phyloP scores from a whole-genome alignment of 208 protist species.

The Crithidia expoeki region DNA sequence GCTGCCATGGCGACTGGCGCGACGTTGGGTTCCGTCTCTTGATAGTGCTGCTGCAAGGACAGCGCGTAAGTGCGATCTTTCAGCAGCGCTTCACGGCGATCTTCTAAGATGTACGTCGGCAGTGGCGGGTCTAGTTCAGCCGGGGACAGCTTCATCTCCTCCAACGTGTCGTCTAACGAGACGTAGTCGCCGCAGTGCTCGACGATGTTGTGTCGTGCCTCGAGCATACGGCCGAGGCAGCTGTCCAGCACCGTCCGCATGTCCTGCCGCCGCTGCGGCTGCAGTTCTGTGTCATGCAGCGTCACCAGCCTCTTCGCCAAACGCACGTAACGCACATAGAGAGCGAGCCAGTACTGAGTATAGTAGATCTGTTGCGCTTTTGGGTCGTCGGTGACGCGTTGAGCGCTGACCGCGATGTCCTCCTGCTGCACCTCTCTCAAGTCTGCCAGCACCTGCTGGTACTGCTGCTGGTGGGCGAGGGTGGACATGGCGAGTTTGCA shows the following conservation, averaged over 20 bases:
- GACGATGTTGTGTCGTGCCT: slow-evolving; percentile 83
- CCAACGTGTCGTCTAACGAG: slow-evolving; percentile 87
- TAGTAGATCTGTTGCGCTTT: slow-evolving; percentile 64
- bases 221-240: slow-evolving; percentile 94
- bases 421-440: slow-evolving; percentile 66
- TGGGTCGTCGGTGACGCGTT: slow-evolving; percentile 45
- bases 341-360: slow-evolving; percentile 77
- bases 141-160: slow-evolving; percentile 93
- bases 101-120: slow-evolving; percentile 90
- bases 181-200: slow-evolving; percentile 85
- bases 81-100: slow-evolving; percentile 72
- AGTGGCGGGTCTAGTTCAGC: slow-evolving; percentile 85
- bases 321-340: slow-evolving; percentile 93
- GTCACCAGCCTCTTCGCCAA: slow-evolving; percentile 79
- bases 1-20: slow-evolving; percentile 66
- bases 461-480: slow-evolving; percentile 74
- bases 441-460: slow-evolving; percentile 80
- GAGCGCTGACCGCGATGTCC: slow-evolving; percentile 52
- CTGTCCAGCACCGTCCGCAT: slow-evolving; percentile 89
- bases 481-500: slow-evolving; percentile 65
- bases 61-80: slow-evolving; percentile 75
- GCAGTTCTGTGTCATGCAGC: slow-evolving; percentile 91
- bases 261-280: slow-evolving; percentile 94
- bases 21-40: slow-evolving; percentile 58
- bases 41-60: slow-evolving; percentile 76